Percentiles rank a stretch among this genome's conserved stretches.
Conservation (phyloP, 2,329 filamentous ascomycete species). For the Aspergillus fischeri region DNA sequence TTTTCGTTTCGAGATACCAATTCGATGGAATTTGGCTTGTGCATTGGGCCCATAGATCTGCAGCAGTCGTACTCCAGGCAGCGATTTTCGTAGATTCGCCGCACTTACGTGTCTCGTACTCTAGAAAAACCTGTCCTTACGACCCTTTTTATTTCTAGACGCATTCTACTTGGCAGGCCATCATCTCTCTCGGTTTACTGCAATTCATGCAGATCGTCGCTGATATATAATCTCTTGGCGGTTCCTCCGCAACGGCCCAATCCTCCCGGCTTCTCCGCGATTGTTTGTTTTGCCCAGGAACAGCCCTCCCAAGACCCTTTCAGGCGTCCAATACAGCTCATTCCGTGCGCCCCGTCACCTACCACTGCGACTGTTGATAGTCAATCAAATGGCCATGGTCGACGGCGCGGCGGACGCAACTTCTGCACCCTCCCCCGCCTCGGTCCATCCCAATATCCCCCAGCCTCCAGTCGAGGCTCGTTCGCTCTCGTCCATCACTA, state of each 20-base stretch:
- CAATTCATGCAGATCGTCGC: conserved; percentile 1
- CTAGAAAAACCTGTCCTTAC: neutral
- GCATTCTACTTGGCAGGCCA: neutral
- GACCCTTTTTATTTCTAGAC: neutral
- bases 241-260: conserved; percentile 3
- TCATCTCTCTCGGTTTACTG: neutral
- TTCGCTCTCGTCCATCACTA: conserved; percentile 75
- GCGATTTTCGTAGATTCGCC: neutral
- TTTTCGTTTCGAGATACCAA: conserved; percentile 21
- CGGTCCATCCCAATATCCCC: conserved; percentile 10
- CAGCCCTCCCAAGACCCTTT: neutral
- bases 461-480: conserved; percentile 64
- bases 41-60: neutral
- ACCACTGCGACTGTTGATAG: neutral
- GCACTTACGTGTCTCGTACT: neutral
- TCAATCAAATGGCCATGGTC: conserved; percentile 18
- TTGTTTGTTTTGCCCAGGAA: conserved; percentile 5
- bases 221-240: neutral
- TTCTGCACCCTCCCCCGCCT: conserved; percentile 22
- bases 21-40: conserved; percentile 8
- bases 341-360: neutral
- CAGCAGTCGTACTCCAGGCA: neutral
- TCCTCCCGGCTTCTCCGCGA: conserved; percentile 10
- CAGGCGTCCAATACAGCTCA: neutral
- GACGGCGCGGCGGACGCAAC: conserved; percentile 24